Evolutionary conservation across 2,329 filamentous ascomycete species (phyloP), one percentile per base, ranked within the genome.

Genomic region (Fusarium sp.): DNA sequence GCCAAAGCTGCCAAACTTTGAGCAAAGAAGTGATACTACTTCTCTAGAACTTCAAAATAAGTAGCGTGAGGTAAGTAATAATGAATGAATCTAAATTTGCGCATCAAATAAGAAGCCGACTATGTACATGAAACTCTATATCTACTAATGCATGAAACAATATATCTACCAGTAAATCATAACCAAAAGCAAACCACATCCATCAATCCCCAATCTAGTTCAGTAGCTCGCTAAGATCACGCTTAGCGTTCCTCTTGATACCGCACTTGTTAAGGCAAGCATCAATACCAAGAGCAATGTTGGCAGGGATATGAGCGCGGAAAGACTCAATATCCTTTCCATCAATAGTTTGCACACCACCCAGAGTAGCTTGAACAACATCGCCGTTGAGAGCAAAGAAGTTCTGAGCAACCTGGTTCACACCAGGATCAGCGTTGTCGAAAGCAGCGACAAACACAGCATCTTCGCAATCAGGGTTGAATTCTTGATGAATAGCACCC

Each of bases 391-490:
- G 64, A 1, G 63, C 11, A 0, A 67, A 67, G 63, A 67, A 67
- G 19, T 66, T 67, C 15, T 87, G 84, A 12, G 85, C 84, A 38
- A 84, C 77, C 65, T 84, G 82, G 58, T 82, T 80, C 8, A 84
- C 81, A 38, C 86, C 85, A 7, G 84, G 83, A 68, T 87, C 85
- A 57, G 83, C 80, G 21, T 77, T 78, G 60, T 82, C 82, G 76
- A 87, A 87, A 8, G 80, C 82, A 10, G 86, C 86, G 10, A 87
- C 83, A 72, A 87, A 87, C 11, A 84, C 81, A 25, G 85, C 80
- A 23, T 83, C 79, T 44, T 82, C 80, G 74, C 86, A 87, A 63
- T 84, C 82, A 5, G 86, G 85, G 77, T 88, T 88, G 77, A 84
- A 87, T 69, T 87, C 84, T 5, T 83, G 83, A 72, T 88, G 86